phyloP scores from a whole-genome alignment of 257 asterid species.

The Nicotiana knightiana region DNA sequence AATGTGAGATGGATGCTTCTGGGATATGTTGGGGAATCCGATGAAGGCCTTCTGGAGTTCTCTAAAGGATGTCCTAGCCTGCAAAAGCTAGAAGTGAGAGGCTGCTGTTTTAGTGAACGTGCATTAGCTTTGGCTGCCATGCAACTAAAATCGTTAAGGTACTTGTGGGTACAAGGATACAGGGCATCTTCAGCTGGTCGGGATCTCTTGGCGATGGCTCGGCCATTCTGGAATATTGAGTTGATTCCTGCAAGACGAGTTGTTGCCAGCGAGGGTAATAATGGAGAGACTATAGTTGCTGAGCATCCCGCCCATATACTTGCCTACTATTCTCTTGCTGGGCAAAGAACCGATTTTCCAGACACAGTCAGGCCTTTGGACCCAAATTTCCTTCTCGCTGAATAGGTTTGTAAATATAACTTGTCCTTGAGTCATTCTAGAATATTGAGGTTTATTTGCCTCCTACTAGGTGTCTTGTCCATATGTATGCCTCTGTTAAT shows the following conservation, averaged over 20 bases:
- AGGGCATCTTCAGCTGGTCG: slow-evolving; percentile 38
- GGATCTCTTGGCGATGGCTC: slow-evolving; percentile 53
- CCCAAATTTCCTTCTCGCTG: slow-evolving; percentile 7
- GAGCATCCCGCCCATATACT: slow-evolving; percentile 85
- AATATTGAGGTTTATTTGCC: not conserved
- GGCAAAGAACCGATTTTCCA: slow-evolving; percentile 77
- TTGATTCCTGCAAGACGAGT: slow-evolving; percentile 61
- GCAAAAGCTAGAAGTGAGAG: slow-evolving; percentile 76
- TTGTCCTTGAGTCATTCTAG: not conserved
- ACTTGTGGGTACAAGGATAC: slow-evolving; percentile 88
- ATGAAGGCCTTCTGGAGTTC: slow-evolving; percentile 66
- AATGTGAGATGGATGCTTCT: slow-evolving; percentile 90
- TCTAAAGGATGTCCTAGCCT: slow-evolving; percentile 80
- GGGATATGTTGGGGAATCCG: slow-evolving; percentile 73
- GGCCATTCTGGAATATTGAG: slow-evolving; percentile 79
- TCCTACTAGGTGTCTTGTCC: not conserved
- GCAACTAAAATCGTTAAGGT: slow-evolving; percentile 51
- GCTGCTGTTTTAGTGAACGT: slow-evolving; percentile 72
- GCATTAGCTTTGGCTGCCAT: slow-evolving; percentile 61
- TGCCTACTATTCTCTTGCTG: slow-evolving; percentile 87
- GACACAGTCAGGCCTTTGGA: slow-evolving; percentile 46
- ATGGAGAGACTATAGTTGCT: slow-evolving; percentile 11
- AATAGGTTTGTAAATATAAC: slow-evolving; percentile 19
- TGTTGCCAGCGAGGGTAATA: slow-evolving; percentile 3
- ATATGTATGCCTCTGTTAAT: not conserved